Percentiles rank a stretch among this genome's conserved stretches.
phyloP scores from a whole-genome alignment of 805 yeast genomes.

The Saturnispora silvae region DNA sequence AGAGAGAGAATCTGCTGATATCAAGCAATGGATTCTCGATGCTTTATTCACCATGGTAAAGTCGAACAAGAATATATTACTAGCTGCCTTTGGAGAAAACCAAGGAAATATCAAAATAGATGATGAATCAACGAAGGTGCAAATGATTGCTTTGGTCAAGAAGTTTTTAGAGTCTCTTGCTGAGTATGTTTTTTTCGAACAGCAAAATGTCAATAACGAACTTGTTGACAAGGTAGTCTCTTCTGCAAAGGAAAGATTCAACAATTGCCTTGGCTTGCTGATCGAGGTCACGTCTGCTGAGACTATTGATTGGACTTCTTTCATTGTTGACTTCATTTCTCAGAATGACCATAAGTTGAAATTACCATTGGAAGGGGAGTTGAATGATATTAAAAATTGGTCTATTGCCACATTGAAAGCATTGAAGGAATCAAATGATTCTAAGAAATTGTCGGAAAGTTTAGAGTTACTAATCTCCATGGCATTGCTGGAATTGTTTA shows the following conservation, averaged over 20 bases:
- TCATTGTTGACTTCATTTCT: slow-evolving; percentile 24
- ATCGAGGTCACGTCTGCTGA: slow-evolving; percentile 11
- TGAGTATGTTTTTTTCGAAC: slow-evolving; percentile 14
- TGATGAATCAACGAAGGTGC: neutral
- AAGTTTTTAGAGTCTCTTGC: slow-evolving; percentile 18
- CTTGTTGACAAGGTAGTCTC: slow-evolving; percentile 13
- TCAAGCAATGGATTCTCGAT: slow-evolving; percentile 9
- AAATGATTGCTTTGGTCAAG: slow-evolving; percentile 9
- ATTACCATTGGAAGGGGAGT: slow-evolving; percentile 24
- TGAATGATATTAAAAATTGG: slow-evolving; percentile 41
- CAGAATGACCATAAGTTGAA: slow-evolving; percentile 27
- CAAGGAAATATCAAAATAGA: neutral
- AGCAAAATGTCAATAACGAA: slow-evolving; percentile 10
- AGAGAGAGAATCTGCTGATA: slow-evolving; percentile 7
- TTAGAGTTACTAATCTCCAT: slow-evolving; percentile 72
- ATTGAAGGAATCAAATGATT: slow-evolving; percentile 30
- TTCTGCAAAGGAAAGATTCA: slow-evolving; percentile 46
- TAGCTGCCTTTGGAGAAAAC: neutral
- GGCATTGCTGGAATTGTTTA: slow-evolving; percentile 64
- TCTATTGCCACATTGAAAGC: slow-evolving; percentile 2
- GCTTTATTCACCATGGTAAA: slow-evolving; percentile 8
- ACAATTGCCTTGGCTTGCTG: slow-evolving; percentile 45
- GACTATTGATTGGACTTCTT: slow-evolving; percentile 12
- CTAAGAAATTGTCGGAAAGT: slow-evolving; percentile 28
- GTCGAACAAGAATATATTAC: slow-evolving; percentile 9